Evolutionary conservation across 768 basidiomycete species (phyloP), one percentile per base, ranked within the genome.

Genomic region (Leucocoprinus sp.): DNA sequence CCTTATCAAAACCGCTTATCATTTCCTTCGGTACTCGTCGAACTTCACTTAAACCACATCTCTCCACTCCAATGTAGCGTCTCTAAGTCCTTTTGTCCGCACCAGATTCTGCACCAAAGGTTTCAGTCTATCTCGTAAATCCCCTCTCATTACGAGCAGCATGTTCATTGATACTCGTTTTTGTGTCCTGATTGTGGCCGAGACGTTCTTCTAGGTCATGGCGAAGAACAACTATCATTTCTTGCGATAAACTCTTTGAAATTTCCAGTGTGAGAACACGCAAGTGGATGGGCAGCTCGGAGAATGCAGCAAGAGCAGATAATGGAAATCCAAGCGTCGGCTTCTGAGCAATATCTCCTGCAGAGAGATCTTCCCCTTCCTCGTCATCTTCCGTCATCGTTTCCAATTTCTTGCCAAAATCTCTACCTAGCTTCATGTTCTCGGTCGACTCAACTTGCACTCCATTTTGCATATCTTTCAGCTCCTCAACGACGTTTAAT

Each of bases 71-170:
- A 74, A 52, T 22, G 78, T 67, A 1, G 78, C 82, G 50, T 85
- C 84, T 42, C 78, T 77, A 33, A 91, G 59, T 2, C 82, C 84
- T 34, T 71, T 75, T 0, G 87, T 86, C 49, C 86, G 71, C 18
- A 80, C 63, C 39, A 98, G 71, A n/a, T 88, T 89, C 24, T 80
- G 72, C 21, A 96, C 59, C 36, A 93, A 56, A 2, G 91, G 91
- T 21, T 73, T 72, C 29, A 92, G 54, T 23, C 79, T 69, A 51
- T 89, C 84, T 43, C 70, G 71, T 39, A 89, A 57, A 1, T 68
- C 68, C 54, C 42, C 9, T n/a, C 5, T 22, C 27, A n/a, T 43
- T 18, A 23, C 37, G 54, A 37, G 55, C 2, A 5, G 22, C 50
- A 22, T 43, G 33, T 15, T 40, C 42, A 39, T 52, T 33, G 23